A percentile compares a stretch with the other conserved stretches of the same genome.
Evolutionary conservation across 2,329 filamentous ascomycete genomes (phyloP).

Genomic region (Verticillium nubilum): DNA sequence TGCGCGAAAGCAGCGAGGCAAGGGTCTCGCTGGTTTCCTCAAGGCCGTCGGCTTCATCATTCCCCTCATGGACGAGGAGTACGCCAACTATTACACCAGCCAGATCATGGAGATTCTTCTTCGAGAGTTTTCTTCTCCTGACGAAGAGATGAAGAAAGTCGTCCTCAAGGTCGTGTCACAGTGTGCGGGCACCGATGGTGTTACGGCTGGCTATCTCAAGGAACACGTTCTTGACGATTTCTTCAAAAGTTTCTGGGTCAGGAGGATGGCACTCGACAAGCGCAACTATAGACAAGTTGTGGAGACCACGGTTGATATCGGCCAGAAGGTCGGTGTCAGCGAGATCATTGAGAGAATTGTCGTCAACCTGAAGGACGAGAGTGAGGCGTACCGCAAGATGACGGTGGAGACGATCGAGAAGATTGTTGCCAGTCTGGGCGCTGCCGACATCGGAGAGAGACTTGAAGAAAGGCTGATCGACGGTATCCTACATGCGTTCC

Average conservation of each 20-base stretch:
- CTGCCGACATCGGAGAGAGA: conserved; percentile 87
- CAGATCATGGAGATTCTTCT: conserved; percentile 99
- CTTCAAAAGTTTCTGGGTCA: conserved; percentile 98
- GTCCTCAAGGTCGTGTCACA: conserved; percentile 96
- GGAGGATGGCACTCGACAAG: conserved; percentile 94
- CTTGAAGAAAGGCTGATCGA: conserved; percentile 93
- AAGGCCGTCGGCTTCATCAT: conserved; percentile 99
- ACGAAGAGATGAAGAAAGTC: conserved; percentile 99
- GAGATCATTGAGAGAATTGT: conserved; percentile 94
- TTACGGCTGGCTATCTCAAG: conserved; percentile 90
- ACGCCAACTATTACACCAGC: conserved; percentile 97
- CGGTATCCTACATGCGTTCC: conserved; percentile 92
- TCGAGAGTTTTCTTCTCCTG: conserved; percentile 91
- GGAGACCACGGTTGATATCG: conserved; percentile 94
- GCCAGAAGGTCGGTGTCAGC: conserved; percentile 94
- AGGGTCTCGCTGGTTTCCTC: conserved; percentile 89
- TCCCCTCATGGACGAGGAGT: conserved; percentile 98
- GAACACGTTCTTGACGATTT: conserved; percentile 94
- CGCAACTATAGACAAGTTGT: conserved; percentile 97
- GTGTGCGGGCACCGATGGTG: conserved; percentile 88
- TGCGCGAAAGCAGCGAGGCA: conserved; percentile 91
- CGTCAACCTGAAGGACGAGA: conserved; percentile 95
- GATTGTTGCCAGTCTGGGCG: conserved; percentile 85
- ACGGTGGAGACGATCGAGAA: conserved; percentile 98
- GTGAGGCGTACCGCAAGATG: conserved; percentile 98